phyloP scores from a whole-genome alignment of 2,329 filamentous ascomycete genomes.

The Zasmidium angulare region DNA sequence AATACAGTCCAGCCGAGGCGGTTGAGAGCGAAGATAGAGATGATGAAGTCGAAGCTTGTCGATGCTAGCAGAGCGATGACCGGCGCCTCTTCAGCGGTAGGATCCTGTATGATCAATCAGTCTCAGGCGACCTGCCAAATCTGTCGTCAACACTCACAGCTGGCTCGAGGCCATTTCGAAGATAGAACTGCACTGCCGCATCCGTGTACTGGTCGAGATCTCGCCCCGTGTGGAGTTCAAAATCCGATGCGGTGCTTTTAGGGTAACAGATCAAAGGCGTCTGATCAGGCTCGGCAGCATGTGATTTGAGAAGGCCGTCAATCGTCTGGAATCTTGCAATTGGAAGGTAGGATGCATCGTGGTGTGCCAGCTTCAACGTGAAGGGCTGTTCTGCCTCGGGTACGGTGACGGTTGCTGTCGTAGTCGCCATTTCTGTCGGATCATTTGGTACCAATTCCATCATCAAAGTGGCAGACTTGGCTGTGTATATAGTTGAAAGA shows the following conservation, averaged over 20 bases:
- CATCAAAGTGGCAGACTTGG: neutral
- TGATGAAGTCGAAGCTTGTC: constrained; percentile 56
- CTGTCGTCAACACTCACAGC: constrained; percentile 23
- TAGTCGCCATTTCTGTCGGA: constrained; percentile 10
- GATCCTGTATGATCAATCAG: constrained; percentile 18
- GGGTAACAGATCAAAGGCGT: constrained; percentile 34
- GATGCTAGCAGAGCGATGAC: constrained; percentile 54
- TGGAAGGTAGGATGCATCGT: constrained; percentile 25
- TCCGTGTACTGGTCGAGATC: constrained; percentile 30
- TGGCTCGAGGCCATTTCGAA: constrained; percentile 26
- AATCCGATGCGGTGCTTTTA: constrained; percentile 27
- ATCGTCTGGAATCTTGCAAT: constrained; percentile 32
- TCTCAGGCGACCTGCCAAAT: neutral
- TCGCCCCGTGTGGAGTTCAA: constrained; percentile 31
- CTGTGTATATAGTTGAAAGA: neutral
- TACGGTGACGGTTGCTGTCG: constrained; percentile 10
- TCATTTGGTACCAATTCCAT: neutral
- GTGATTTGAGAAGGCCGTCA: constrained; percentile 34
- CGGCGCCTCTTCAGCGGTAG: constrained; percentile 25
- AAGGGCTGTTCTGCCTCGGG: constrained; percentile 10
- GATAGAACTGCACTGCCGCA: constrained; percentile 28
- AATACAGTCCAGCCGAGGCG: constrained; percentile 57
- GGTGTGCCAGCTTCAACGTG: constrained; percentile 17
- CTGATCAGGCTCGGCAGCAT: constrained; percentile 31
- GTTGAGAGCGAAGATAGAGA: constrained; percentile 55